A percentile compares a stretch with the other conserved stretches of the same genome.
These are phyloP conservation scores for Neoboletus subvelutipes DNA, from an alignment of 768 basidiomycete species.

Conservation along the genomic window DNA sequence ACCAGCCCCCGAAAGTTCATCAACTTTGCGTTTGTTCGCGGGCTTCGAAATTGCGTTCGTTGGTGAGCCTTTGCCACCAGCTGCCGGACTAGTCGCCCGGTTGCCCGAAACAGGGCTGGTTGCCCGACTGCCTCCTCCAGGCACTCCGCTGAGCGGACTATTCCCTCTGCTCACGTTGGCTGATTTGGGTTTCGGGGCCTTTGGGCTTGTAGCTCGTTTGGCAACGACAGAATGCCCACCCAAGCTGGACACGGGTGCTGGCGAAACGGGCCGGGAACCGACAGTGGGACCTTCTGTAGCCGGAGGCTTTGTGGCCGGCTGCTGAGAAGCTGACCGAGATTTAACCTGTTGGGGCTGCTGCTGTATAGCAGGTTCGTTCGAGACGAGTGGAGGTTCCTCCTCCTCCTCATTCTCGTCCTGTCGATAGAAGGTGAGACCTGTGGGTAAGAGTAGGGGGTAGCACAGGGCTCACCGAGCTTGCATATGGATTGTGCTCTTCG, in stretches of 20 bases:
- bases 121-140: conserved; percentile 48
- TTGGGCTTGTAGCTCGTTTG: conserved; percentile 83
- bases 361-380: conserved; percentile 45
- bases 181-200: conserved; percentile 57
- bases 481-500: conserved; percentile 79
- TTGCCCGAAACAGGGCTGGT: conserved; percentile 47
- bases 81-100: conserved; percentile 35
- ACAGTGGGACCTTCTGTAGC: conserved; percentile 25
- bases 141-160: conserved; percentile 49
- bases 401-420: conserved; percentile 76
- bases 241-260: conserved; percentile 47
- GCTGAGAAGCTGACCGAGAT: conserved; percentile 45
- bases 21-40: conserved; percentile 62
- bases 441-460: neutral
- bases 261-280: conserved; percentile 58
- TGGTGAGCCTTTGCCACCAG: conserved; percentile 26
- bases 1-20: conserved; percentile 34
- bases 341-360: conserved; percentile 43
- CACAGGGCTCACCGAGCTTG: conserved; percentile 58
- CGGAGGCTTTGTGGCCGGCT: conserved; percentile 34
- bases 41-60: conserved; percentile 37
- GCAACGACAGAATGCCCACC: conserved; percentile 81
- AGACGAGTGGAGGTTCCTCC: conserved; percentile 50
- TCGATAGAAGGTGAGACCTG: neutral
- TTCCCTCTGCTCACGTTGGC: conserved; percentile 49